Percentiles rank a stretch among this genome's conserved stretches.
Evolutionary conservation across 345 rosid species (phyloP).

Genomic region (Pistacia vera): DNA sequence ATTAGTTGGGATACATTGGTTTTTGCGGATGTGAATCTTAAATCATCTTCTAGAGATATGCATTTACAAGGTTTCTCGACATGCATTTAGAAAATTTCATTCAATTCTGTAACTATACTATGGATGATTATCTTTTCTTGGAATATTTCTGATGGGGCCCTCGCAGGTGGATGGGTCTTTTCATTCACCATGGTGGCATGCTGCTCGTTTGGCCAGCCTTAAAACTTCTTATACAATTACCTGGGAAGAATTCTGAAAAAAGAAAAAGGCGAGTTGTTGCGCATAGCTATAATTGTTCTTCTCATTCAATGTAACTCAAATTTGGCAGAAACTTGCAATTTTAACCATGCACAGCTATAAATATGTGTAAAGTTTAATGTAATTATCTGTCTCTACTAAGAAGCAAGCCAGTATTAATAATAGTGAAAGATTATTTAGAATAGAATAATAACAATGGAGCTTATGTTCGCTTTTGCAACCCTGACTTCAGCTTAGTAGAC

Average conservation of each 20-base stretch:
- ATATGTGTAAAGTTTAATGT: too few species aligned
- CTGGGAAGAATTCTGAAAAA: slow-evolving; percentile 90
- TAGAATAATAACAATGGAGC: background rate
- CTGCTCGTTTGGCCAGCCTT: slow-evolving; percentile 99
- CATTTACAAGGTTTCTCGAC: too few species aligned
- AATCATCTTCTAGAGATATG: too few species aligned
- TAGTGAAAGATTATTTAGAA: background rate
- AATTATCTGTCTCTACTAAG: background rate
- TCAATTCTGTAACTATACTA: background rate
- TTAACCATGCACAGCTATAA: background rate
- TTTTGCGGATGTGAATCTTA: background rate
- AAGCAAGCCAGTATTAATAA: background rate
- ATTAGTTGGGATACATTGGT: background rate
- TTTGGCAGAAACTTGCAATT: background rate
- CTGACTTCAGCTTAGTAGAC: background rate
- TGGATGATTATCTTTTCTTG: slow-evolving; percentile 18
- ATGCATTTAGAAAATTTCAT: too few species aligned
- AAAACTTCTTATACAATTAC: slow-evolving; percentile 90
- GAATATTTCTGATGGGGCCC: slow-evolving; percentile 78
- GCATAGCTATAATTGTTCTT: background rate
- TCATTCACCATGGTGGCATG: slow-evolving; percentile 99
- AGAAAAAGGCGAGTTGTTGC: slow-evolving; percentile 62
- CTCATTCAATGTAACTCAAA: background rate
- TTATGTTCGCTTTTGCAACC: background rate
- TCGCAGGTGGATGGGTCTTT: slow-evolving; percentile 99